Evolutionary conservation across 176 grass and related monocot genomes (phyloP), one percentile per base, ranked within the genome.

Genomic region (Thalia dealbata): DNA sequence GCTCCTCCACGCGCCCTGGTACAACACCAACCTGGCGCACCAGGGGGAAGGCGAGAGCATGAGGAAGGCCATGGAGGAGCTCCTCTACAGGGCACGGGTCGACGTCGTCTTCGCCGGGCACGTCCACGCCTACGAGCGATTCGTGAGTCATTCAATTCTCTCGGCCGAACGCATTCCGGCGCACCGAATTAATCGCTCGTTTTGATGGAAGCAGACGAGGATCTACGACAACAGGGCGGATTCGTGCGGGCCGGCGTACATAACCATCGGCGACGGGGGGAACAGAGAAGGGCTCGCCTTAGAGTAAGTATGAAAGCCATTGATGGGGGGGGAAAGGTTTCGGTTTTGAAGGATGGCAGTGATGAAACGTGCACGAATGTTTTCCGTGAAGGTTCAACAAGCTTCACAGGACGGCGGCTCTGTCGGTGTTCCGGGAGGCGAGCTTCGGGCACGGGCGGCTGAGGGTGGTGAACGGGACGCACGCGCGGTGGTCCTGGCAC

Each of bases 241-340:
- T 78, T 63, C 73, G 21, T 96, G 93, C 0, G 89, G 84, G 19
- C 93, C 93, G 0, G 82, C 90, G 77, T 76, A 97, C 64, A 86
- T 92, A 71, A 97, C 93, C 70, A 97, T 97, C 38, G 93, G 89
- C 18, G 93, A 97, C 41, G 93, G 93, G 63, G 93, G 93, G 41
- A 97, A 97, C 73, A 88, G 93, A 63, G 93, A 97, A 87, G 93
- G 93, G n/a, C 93, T 97, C 58, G 93, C 93, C 23, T 78, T 92
- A 30, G 74, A 88, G 93, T 97, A 62, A 96, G 88, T 61, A 64
- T n/a, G 24, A 15, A 18, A n/a, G 10, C 28, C 61, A 6, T 6
- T 32, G 41, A 48, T 13, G 38, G 44, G 46, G 70, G 43, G 44
- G 46, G 70, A 29, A 61, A 35, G 38, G 27, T 23, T 3, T 18